Percentiles rank a stretch among this genome's conserved stretches.
These are phyloP conservation scores for Cytospora chrysosperma DNA, from an alignment of 2,329 filamentous ascomycete species.

Conservation along the genomic window DNA sequence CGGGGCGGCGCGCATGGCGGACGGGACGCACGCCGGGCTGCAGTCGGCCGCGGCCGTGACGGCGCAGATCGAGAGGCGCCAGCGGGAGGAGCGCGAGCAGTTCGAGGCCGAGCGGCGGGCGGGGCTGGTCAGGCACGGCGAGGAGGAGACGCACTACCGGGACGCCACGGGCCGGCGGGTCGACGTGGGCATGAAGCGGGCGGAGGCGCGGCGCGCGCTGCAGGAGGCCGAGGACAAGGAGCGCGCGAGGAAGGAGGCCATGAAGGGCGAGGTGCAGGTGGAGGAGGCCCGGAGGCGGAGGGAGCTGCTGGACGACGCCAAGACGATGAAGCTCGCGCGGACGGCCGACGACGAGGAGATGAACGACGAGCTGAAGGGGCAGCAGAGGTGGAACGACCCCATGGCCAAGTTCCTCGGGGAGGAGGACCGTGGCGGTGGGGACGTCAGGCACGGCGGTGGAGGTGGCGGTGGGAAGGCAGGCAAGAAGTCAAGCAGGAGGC, in stretches of 20 bases:
- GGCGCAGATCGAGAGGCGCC: conserved; percentile 62
- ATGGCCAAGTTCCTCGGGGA: conserved; percentile 74
- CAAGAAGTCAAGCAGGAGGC: conserved; percentile 39
- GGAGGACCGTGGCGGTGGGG: conserved; percentile 37
- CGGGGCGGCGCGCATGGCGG: conserved; percentile 66
- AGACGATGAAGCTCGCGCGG: conserved; percentile 76
- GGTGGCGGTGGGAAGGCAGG: conserved; percentile 28
- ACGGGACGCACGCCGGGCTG: conserved; percentile 82
- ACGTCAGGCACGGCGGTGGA: conserved; percentile 23
- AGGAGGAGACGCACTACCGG: conserved; percentile 83
- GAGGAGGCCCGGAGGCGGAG: conserved; percentile 63
- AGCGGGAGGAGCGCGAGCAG: conserved; percentile 33
- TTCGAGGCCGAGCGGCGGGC: conserved; percentile 33
- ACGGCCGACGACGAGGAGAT: conserved; percentile 81
- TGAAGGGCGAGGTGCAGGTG: conserved; percentile 79
- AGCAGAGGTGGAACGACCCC: conserved; percentile 89
- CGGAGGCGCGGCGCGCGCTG: conserved; percentile 69
- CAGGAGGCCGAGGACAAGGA: conserved; percentile 71
- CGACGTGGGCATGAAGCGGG: conserved; percentile 86
- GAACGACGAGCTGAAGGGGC: conserved; percentile 77
- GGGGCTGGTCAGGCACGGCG: conserved; percentile 41
- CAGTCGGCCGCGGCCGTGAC: conserved; percentile 81
- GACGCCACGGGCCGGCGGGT: conserved; percentile 94
- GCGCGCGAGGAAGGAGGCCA: conserved; percentile 63
- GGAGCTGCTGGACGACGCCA: conserved; percentile 74